Evolutionary conservation across 306 rosid species (phyloP).

Genomic region (Quercus aquifolioides): DNA sequence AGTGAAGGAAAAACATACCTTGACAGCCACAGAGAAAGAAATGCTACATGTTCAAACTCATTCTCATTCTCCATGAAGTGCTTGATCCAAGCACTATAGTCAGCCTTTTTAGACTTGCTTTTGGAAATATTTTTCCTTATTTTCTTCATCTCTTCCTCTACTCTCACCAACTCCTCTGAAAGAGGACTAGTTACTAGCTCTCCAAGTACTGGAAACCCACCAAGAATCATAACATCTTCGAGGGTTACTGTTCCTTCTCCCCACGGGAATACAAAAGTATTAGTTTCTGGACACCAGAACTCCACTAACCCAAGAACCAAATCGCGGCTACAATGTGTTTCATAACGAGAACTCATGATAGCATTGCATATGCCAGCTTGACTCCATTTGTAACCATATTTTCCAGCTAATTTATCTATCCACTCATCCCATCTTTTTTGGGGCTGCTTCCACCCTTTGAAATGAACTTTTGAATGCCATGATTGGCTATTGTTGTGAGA

Average conservation of each 20-base stretch:
- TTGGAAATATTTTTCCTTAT: too few relatives aligned
- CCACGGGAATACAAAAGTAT: constrained; percentile 42
- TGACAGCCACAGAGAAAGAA: not conserved
- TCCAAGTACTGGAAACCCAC: not conserved
- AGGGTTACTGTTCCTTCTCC: constrained; percentile 50
- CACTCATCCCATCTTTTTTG: too few relatives aligned
- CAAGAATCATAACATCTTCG: constrained; percentile 47
- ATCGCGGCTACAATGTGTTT: not conserved
- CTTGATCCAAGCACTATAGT: not conserved
- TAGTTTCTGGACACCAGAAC: constrained; percentile 40
- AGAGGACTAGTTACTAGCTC: not conserved
- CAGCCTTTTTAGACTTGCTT: not conserved
- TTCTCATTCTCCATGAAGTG: not conserved
- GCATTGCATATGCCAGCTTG: constrained; percentile 39
- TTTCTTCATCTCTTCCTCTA: not conserved
- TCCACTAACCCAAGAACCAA: constrained; percentile 32
- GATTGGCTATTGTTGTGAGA: too few relatives aligned
- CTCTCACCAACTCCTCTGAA: constrained; percentile 7
- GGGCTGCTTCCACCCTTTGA: too few relatives aligned
- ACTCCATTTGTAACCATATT: constrained; percentile 35
- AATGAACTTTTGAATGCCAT: too few relatives aligned
- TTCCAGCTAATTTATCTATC: constrained; percentile 19
- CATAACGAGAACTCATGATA: constrained; percentile 23
- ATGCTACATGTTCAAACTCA: not conserved
- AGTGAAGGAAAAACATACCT: not conserved